Conservation (phyloP, 805 yeast genomes). For the Lipomyces orientalis region DNA sequence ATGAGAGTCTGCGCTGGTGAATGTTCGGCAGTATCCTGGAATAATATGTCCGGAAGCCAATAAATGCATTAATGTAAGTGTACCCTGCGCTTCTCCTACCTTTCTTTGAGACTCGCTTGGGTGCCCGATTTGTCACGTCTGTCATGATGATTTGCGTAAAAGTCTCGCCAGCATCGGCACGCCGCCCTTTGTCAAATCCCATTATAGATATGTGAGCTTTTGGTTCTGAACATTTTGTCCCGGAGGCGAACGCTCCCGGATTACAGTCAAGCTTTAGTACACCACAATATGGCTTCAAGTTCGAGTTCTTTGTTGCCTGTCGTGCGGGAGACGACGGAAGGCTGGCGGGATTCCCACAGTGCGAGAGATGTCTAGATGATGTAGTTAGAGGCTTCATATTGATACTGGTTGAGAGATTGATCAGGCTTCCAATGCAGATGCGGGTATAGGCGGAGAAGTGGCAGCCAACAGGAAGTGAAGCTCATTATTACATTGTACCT, state of each 20-base stretch:
- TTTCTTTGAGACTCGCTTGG: neutral
- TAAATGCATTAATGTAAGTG: conserved; percentile 27
- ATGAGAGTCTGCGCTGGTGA: conserved; percentile 26
- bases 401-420: neutral
- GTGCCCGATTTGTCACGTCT: neutral
- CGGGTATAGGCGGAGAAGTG: neutral
- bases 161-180: neutral
- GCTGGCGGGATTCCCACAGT: neutral
- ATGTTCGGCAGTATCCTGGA: conserved; percentile 24
- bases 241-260: neutral
- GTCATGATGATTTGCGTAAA: conserved; percentile 1
- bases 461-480: neutral
- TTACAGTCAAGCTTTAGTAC: conserved; percentile 17
- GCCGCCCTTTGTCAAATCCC: conserved; percentile 15
- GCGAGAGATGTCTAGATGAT: neutral
- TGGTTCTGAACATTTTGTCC: neutral
- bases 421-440: neutral
- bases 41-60: conserved; percentile 31
- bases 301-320: conserved; percentile 13
- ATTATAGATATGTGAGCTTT: conserved; percentile 14
- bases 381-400: neutral
- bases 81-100: neutral
- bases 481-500: neutral
- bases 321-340: conserved; percentile 12
- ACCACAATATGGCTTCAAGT: conserved; percentile 27